Conservation (phyloP, 2,329 filamentous ascomycete genomes). For the Septoria linicola region DNA sequence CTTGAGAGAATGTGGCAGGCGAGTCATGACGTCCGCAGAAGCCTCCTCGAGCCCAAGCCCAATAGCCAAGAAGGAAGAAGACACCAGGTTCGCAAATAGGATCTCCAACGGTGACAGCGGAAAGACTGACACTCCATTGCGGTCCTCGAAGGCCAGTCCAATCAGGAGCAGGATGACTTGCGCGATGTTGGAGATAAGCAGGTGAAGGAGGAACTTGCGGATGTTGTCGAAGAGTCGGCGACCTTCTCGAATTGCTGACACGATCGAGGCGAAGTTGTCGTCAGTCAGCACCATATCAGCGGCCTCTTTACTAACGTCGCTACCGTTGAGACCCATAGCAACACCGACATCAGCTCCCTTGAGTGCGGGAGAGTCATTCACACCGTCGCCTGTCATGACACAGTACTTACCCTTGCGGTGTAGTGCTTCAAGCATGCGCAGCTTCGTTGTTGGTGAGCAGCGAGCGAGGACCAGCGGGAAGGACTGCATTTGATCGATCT, state of each 20-base stretch:
- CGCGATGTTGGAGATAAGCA: conserved; percentile 50
- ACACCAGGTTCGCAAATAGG: conserved; percentile 50
- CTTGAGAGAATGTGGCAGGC: conserved; percentile 45
- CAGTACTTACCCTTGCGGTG: conserved; percentile 44
- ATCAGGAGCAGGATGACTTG: conserved; percentile 50
- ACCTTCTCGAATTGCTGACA: conserved; percentile 48
- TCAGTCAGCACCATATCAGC: conserved; percentile 48
- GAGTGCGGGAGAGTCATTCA: conserved; percentile 48
- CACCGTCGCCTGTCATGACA: conserved; percentile 49
- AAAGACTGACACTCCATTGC: conserved; percentile 45
- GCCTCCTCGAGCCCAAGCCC: conserved; percentile 49
- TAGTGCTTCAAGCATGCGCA: conserved; percentile 49
- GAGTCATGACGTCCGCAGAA: conserved; percentile 48
- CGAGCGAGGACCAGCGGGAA: conserved; percentile 48
- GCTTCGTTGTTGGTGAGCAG: conserved; percentile 49
- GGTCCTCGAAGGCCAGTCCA: conserved; percentile 49
- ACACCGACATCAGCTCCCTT: conserved; percentile 49
- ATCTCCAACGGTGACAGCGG: conserved; percentile 50
- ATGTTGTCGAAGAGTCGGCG: conserved; percentile 50
- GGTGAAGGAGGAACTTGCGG: conserved; percentile 50
- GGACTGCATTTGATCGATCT: conserved; percentile 44
- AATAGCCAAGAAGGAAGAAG: conserved; percentile 49
- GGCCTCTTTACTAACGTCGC: conserved; percentile 47
- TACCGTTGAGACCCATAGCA: conserved; percentile 47
- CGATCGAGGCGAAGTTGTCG: conserved; percentile 48